Evolutionary conservation across 164 flowering plant species (phyloP), one percentile per base, ranked within the genome.

Genomic region (Vitis labrusca): DNA sequence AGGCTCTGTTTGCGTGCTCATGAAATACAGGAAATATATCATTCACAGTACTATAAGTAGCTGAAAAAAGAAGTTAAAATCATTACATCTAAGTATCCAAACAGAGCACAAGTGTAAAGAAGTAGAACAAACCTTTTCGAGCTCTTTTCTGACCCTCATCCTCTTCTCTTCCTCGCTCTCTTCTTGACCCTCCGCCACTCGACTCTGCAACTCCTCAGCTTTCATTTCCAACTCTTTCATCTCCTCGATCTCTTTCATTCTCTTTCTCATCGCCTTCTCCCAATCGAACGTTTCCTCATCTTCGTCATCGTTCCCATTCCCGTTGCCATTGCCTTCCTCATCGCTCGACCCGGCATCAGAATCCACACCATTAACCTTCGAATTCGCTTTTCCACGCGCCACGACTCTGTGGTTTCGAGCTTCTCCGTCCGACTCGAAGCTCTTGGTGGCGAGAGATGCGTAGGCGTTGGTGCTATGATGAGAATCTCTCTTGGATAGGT

Each of bases 91-190:
- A 15, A 37, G 0, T 1, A 27, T 12, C 13, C n/a, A n/a, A 61
- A 19, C 37, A 12, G 17, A 27, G 14, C 3, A 29, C 1, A 44
- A 13, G 37, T 10, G 32, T n/a, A 52, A 12, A 58, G 51, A 50
- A 49, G 17, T 17, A n/a, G 23, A 47, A 53, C 50, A 2, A 61
- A 92, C 97, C 97, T 94, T 94, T 71, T 92, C 90, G 59, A 94
- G 95, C 80, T 92, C 99, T 71, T 82, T 92, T 59, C 88, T 71
- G 9, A 94, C 96, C 74, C 99, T 79, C 82, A 82, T 74, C 82
- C 80, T 81, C 86, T 92, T 92, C 81, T 88, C 82, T 65, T 92
- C 97, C 74, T 92, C 97, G 5, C 84, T 88, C 83, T 89, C 91
- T 48, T 85, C 90, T 16, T 66, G 58, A 8, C 60, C 85, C 13